Base-by-base conservation (phyloP, 345 rosid species). In the Pseudoturritis turrita region DNA sequence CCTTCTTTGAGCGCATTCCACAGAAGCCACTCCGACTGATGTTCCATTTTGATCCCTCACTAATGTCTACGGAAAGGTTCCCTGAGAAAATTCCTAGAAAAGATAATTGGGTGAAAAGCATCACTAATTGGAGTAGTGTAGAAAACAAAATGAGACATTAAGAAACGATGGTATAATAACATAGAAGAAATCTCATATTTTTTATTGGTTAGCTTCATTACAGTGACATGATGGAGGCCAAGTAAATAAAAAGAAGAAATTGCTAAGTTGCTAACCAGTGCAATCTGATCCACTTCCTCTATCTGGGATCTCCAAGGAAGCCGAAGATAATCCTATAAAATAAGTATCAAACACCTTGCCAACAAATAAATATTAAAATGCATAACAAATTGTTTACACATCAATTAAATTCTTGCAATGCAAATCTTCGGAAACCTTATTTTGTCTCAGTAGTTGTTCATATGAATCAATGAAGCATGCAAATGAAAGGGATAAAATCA, bases 1-100 rank as follows among this genome's bases (percentile, higher is more conserved):
- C 97, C 97, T 95, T 91, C 86, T 86, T 95, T 63, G 97, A 89
- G 67, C 96, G 88, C 98, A 95, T 95, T 57, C 98, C 99, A 69
- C 97, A 91, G 74, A 91, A 91, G 67, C 99, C 97, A 72, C 99
- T 71, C 39, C 96, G 84, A 74, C 53, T 84, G 50, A 95, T 91
- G 22, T 91, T 91, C 92, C 90, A 91, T 71, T 82, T 85, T 23
- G 98, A 71, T 58, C 80, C 96, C 73, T 88, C 88, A 25, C 74
- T 74, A 43, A 88, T 77, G 73, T 95, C 98, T 55, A 78, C 19
- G 5, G 96, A 95, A 54, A 95, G 87, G 29, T 80, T 87, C 63
- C 99, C 99, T 51, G 96, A 91, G 83, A 95, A 95, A 65, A 89
- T 69, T 28, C 98, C 99, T 88, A 68, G 1, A 37, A 19, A 28